A percentile compares a stretch with the other conserved stretches of the same genome.
phyloP scores from a whole-genome alignment of 225 moss, liverwort and hornwort genomes.

The Pseudisothecium myosuroides region DNA sequence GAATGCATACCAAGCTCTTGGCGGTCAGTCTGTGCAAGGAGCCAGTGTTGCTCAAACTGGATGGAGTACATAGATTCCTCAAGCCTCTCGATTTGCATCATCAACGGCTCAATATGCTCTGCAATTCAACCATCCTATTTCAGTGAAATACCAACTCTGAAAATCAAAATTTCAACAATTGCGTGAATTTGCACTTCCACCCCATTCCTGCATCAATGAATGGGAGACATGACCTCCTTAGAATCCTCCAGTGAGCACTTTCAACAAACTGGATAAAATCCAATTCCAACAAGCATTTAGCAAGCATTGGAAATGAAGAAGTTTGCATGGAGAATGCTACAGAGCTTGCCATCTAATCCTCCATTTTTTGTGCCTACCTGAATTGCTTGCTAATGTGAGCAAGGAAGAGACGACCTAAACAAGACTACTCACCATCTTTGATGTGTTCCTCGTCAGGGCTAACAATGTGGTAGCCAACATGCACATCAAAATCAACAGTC shows the following conservation, averaged over 20 bases:
- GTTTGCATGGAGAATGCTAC: not conserved
- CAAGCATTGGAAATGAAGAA: not conserved
- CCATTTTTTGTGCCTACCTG: not conserved
- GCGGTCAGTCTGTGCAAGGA: constrained; percentile 71
- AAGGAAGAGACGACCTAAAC: not conserved
- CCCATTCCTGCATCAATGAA: not conserved
- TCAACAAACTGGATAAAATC: not conserved
- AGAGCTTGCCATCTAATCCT: not conserved
- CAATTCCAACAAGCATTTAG: not conserved
- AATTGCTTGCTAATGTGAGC: not conserved
- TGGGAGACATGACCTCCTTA: not conserved
- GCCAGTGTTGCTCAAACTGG: constrained; percentile 93
- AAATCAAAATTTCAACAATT: not conserved
- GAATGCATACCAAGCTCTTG: constrained; percentile 43
- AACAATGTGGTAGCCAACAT: constrained; percentile 36
- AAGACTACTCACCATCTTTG: constrained; percentile 48
- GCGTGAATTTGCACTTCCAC: not conserved
- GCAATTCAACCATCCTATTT: constrained; percentile 5
- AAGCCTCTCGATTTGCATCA: constrained; percentile 55
- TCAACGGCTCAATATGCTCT: constrained; percentile 79
- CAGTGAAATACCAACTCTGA: not conserved
- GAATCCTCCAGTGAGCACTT: not conserved
- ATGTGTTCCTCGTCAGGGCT: constrained; percentile 38
- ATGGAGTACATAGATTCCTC: constrained; percentile 77
- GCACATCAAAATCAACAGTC: constrained; percentile 89